Conservation (phyloP, 2,329 filamentous ascomycete genomes). For the Chrysoporthe deuterocubensis region DNA sequence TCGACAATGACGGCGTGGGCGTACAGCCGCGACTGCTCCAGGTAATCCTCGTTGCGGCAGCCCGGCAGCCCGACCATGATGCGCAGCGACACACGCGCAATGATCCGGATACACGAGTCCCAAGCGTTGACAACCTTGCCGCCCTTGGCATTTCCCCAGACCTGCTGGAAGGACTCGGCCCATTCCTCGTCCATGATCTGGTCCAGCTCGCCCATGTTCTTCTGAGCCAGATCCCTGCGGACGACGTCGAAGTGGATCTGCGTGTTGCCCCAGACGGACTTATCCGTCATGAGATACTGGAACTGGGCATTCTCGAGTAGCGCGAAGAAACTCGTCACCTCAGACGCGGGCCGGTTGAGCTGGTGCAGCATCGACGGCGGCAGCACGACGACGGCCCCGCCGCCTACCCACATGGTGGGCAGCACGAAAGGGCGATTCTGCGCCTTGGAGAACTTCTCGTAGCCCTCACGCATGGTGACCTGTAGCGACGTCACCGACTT, state of each 20-base stretch:
- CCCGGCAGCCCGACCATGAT: neutral
- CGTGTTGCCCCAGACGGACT: slow-evolving; percentile 6
- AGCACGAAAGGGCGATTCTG: slow-evolving; percentile 19
- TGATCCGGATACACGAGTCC: neutral
- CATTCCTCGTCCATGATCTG: neutral
- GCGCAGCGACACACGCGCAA: neutral
- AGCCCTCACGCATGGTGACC: too few species aligned
- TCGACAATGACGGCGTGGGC: neutral
- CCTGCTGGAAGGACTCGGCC: neutral
- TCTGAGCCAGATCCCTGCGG: slow-evolving; percentile 5
- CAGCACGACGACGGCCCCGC: slow-evolving; percentile 20
- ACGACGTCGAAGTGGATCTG: slow-evolving; percentile 24
- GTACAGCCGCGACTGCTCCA: neutral
- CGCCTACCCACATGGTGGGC: slow-evolving; percentile 25
- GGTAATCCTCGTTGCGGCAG: neutral
- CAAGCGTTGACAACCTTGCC: neutral
- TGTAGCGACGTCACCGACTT: too few species aligned
- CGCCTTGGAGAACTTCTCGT: too few species aligned
- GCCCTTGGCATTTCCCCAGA: neutral
- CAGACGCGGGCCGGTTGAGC: slow-evolving; percentile 3
- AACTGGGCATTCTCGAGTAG: neutral
- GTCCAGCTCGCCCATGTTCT: slow-evolving; percentile 3
- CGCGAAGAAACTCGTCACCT: neutral
- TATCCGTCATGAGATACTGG: slow-evolving; percentile 7
- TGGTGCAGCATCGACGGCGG: slow-evolving; percentile 17